phyloP scores from a whole-genome alignment of 2,329 filamentous ascomycete genomes.

The Rhynchosporium secalis region DNA sequence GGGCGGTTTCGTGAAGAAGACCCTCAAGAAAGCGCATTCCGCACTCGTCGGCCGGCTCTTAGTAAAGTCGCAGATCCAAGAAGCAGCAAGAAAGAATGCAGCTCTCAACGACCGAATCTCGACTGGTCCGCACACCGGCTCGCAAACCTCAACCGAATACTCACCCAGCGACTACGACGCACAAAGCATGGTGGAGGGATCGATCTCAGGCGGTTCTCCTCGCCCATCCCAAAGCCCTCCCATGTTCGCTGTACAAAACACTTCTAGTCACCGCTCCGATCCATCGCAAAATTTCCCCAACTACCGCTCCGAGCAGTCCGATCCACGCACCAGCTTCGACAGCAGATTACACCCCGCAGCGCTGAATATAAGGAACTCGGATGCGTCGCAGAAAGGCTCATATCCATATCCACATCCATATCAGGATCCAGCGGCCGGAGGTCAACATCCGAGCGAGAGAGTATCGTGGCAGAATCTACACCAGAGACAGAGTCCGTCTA shows the following conservation, averaged over 20 bases:
- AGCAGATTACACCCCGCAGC: neutral
- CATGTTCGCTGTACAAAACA: neutral
- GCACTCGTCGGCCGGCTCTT: constrained; percentile 66
- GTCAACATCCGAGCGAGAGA: constrained; percentile 9
- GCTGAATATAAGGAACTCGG: constrained; percentile 8
- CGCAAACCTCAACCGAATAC: constrained; percentile 15
- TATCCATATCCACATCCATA: constrained; percentile 3
- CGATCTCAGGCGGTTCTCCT: neutral
- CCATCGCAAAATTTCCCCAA: neutral
- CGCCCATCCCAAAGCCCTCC: neutral
- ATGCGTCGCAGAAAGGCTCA: constrained; percentile 6
- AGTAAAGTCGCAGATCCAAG: constrained; percentile 47
- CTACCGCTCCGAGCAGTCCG: constrained; percentile 5
- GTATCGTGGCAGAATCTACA: constrained; percentile 16
- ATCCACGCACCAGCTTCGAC: constrained; percentile 1
- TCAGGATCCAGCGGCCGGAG: constrained; percentile 1
- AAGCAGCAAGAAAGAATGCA: constrained; percentile 27
- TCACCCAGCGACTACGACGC: constrained; percentile 13
- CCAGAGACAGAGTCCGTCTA: neutral
- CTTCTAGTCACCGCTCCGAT: neutral
- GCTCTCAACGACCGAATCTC: neutral
- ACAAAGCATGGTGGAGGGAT: neutral
- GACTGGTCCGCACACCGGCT: neutral
- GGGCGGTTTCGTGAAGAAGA: constrained; percentile 77
- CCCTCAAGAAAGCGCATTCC: constrained; percentile 73